Evolutionary conservation across 768 basidiomycete genomes (phyloP).

Genomic region (Termitomyces bulborhizus): DNA sequence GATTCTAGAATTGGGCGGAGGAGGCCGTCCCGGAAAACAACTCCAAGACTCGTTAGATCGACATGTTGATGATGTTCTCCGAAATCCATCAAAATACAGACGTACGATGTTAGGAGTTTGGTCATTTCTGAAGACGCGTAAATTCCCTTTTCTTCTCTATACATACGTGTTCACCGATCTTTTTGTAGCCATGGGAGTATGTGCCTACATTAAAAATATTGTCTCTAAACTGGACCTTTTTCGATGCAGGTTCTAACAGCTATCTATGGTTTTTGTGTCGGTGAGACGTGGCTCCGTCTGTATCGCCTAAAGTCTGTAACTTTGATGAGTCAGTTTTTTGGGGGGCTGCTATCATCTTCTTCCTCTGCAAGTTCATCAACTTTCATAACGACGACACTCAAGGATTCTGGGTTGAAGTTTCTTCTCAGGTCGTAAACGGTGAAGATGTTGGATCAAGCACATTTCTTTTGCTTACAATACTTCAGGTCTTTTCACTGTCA

Average conservation of each 20-base stretch:
- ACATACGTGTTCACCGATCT: neutral
- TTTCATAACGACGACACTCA: conserved; percentile 62
- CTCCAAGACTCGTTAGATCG: conserved; percentile 52
- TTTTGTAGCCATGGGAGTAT: conserved; percentile 57
- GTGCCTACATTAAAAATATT: conserved; percentile 16
- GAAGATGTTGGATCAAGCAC: conserved; percentile 3
- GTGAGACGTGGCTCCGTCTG: conserved; percentile 26
- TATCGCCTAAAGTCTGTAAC: neutral
- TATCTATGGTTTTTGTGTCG: conserved; percentile 73
- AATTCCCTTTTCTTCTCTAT: conserved; percentile 17
- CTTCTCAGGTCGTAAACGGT: conserved; percentile 76
- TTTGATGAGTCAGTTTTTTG: conserved; percentile 54
- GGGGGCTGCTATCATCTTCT: conserved; percentile 79
- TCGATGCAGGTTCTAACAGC: conserved; percentile 47
- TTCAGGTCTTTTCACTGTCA: conserved; percentile 69
- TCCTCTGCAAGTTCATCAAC: conserved; percentile 64
- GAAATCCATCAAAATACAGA: conserved; percentile 49
- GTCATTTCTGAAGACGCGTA: conserved; percentile 82
- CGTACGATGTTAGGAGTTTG: conserved; percentile 66
- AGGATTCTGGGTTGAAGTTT: conserved; percentile 78
- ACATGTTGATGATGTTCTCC: conserved; percentile 74
- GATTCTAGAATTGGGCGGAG: conserved; percentile 22
- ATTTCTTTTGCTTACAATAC: neutral
- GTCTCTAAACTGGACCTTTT: neutral
- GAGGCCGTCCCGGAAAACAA: conserved; percentile 19